Evolutionary conservation across 306 rosid species (phyloP), one percentile per base, ranked within the genome.

Genomic region (Medicago arabica): DNA sequence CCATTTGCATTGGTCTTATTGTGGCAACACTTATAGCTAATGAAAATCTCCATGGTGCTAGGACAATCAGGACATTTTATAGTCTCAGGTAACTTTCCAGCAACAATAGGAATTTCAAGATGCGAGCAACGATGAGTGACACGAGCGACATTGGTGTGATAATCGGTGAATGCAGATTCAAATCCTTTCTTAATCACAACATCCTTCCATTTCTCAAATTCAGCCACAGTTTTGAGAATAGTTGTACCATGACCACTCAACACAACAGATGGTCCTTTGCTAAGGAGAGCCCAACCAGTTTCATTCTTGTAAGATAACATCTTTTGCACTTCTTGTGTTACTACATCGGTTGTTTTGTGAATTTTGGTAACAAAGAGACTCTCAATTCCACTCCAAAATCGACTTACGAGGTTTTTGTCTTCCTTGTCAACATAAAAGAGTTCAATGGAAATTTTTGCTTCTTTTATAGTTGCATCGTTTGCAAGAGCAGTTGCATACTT

Each of bases 251-350:
- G 92, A 5, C 92, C 93, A 19, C 82, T 78, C 23, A 74, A 10
- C 7, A 88, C 69, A 12, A 87, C 90, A 0, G 81, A 63, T 0
- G 89, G 82, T 4, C 97, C 97, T 18, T 85, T 87, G 69, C 76
- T 83, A 0, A 91, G 83, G 8, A 91, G 76, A 2, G 76, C 90
- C 93, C 97, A 91, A 7, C 93, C 93, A 0, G 80, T 82, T 28
- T 89, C 97, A 17, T 89, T 91, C 80, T 91, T 88, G 82, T 91
- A 89, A 0, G 93, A 84, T 9, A 91, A 81, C 78, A 91, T 64
- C 59, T 85, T 84, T 36, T 89, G 90, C 46, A 92, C 84, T 38
- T 92, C 96, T 74, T 81, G 76, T 0, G 88, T 84, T 51, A 82
- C 85, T 0, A 36, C 13, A 51, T 87, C 84, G 2, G n/a, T 72